Base-by-base conservation (phyloP, 2,329 filamentous ascomycete genomes). In the Pyrenophora graminea region DNA sequence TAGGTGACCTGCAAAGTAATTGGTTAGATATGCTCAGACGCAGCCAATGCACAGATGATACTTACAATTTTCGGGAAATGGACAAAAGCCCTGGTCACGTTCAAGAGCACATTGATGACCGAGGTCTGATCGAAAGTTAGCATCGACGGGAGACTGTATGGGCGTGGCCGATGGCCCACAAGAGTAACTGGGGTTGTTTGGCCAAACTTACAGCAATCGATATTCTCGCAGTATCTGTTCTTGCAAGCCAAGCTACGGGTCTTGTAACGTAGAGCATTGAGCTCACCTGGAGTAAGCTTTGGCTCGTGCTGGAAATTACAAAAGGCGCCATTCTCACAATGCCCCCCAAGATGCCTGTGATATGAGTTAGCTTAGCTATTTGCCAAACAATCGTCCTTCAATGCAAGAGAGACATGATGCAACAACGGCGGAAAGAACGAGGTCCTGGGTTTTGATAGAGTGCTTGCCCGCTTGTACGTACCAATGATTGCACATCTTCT, bases 301-400 rank as follows among this genome's bases (percentile, higher is more conserved):
- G 74, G 71, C 32, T 73, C 73, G 52, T 79, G 77, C 43, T 70
- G 61, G 52, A 77, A 79, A 31, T 68, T 64, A 57, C 77, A 79
- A 45, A 74, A 73, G 9, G 69, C 63, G 7, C 71, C 74, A n/a
- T 72, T 67, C 5, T 61, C 52, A 48, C 77, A 79, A 25, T 72
- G 61, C 2, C 73, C 74, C 18, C 63, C 67, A 3, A 72, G 59
- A 50, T 72, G 69, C 51, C 47, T 50, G 12, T 27, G 23, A 6
- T n/a, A 30, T 18, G 23, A 18, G 18, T 41, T 19, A 41, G 39
- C 25, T 10, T 30, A 4, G 3, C 9, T 5, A 12, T 4, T 12
- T 30, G 27, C 8, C 10, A 9, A 4, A 30, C 9, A 9, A 12
- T 12, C 4, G 10, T 13, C 27, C 12, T 12, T 5, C 4, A 30